Evolutionary conservation across 2,329 filamentous ascomycete genomes (phyloP).

Genomic region (Aureobasidium zeae): DNA sequence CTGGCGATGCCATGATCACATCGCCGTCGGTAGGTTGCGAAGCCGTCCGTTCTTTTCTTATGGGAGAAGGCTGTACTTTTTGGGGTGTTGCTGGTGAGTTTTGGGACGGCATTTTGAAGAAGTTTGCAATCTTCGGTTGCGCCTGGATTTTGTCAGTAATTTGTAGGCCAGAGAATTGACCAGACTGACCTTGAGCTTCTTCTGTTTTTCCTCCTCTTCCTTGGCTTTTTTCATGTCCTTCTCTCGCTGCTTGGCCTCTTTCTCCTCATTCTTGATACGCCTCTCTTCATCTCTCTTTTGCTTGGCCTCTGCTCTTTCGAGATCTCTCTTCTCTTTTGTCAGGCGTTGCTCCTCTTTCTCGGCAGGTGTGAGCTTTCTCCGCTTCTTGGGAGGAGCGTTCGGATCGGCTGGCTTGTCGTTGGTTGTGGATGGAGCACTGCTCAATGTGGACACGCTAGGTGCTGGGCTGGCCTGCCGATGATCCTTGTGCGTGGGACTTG

Average conservation of each 20-base stretch:
- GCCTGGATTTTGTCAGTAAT: constrained; percentile 19
- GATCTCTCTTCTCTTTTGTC: constrained; percentile 32
- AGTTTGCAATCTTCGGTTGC: constrained; percentile 24
- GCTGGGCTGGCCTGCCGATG: constrained; percentile 20
- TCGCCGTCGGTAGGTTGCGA: constrained; percentile 18
- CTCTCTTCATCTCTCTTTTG: constrained; percentile 24
- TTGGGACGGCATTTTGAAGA: constrained; percentile 23
- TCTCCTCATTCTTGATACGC: constrained; percentile 33
- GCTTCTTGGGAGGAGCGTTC: constrained; percentile 25
- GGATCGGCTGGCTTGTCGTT: constrained; percentile 10
- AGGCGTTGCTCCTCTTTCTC: constrained; percentile 34
- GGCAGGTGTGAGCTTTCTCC: constrained; percentile 33
- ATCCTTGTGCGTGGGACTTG: constrained; percentile 10
- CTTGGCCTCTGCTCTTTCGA: constrained; percentile 25
- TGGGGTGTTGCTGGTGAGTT: constrained; percentile 16
- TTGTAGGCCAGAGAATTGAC: too few species aligned
- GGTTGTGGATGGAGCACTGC: constrained; percentile 21
- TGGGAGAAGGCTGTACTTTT: neutral
- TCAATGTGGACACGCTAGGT: constrained; percentile 27
- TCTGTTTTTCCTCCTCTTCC: constrained; percentile 32
- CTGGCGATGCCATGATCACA: neutral
- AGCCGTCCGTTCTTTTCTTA: neutral
- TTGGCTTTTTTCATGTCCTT: constrained; percentile 41
- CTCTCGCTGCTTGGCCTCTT: constrained; percentile 34
- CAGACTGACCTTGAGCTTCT: constrained; percentile 23